Evolutionary conservation across 176 grass and related monocot species (phyloP), one percentile per base, ranked within the genome.

Genomic region (Oryza officinalis): DNA sequence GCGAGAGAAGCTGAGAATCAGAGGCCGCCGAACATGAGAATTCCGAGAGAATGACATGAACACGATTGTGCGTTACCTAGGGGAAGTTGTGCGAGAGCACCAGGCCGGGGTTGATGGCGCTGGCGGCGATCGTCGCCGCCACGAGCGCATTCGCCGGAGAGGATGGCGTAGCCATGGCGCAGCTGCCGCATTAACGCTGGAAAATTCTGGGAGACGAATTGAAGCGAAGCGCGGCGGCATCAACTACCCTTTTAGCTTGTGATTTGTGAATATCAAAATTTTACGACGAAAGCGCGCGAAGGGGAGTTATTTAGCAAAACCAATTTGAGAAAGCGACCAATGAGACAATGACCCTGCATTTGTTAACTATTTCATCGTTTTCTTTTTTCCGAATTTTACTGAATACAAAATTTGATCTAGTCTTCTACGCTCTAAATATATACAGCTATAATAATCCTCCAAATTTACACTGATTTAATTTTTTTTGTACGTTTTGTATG

Each of bases 11-110:
- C 10, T 27, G 8, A 4, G 59, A 63, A 43, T 43, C 41, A 43
- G 41, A 43, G 8, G 9, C 41, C 31, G 31, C 31, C 31, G 31
- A 32, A 32, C 2, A 3, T 43, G 41, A 43, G 41, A 43, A 43
- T 9, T 11, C 41, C 41, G 45, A 25, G 61, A 46, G n/a, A 38
- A 32, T 10, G 12, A 28, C 5, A 32, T 45, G 54, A 0, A 10
- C 43, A 64, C 27, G 37, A 41, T 20, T 27, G 18, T 26, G 49
- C n/a, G 47, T 63, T 18, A 82, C 80, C 69, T 82, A 37, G 20
- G 69, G 80, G 69, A 73, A 73, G 69, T 64, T 31, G 26, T 72
- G 80, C 20, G 37, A 73, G 57, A 82, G 10, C 72, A 82, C 7
- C 50, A 82, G n/a, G 54, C 25, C 25, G 5, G 52, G 80, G 80